These are phyloP conservation scores for Gentiana straminea DNA, from an alignment of 257 asterid genomes.

Conservation along the genomic window DNA sequence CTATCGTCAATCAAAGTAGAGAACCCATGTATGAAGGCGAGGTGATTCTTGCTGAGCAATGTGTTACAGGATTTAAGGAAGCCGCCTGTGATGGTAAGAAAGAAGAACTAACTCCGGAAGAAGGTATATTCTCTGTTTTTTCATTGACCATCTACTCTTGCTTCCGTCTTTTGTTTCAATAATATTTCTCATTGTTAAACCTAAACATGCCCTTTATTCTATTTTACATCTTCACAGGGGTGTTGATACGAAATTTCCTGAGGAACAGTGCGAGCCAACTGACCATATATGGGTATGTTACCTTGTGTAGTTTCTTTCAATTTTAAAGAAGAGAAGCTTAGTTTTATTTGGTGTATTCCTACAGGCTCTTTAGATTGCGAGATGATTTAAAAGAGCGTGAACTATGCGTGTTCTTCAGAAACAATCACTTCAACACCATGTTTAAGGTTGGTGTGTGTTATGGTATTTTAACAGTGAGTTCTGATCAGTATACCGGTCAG, in stretches of 20 bases:
- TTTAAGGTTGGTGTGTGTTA: conserved; percentile 57
- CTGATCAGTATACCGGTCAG: background rate
- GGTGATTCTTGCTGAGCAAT: conserved; percentile 76
- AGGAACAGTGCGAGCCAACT: conserved; percentile 91
- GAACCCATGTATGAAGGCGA: conserved; percentile 98
- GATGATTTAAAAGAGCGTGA: conserved; percentile 87
- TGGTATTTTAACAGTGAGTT: background rate
- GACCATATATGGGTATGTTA: conserved; percentile 73
- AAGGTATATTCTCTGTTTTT: conserved; percentile 34
- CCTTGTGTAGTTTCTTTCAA: conserved; percentile 10
- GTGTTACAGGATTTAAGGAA: conserved; percentile 24
- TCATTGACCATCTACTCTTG: background rate
- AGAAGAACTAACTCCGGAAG: conserved; percentile 37
- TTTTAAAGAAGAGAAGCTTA: conserved; percentile 8
- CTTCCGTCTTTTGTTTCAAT: conserved; percentile 1
- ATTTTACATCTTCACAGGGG: conserved; percentile 48
- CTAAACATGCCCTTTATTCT: conserved; percentile 8
- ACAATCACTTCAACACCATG: conserved; percentile 98
- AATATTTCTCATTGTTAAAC: too few relatives aligned
- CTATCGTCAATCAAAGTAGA: conserved; percentile 31
- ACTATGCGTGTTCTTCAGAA: conserved; percentile 89
- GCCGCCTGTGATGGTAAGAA: conserved; percentile 22
- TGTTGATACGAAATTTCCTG: conserved; percentile 52
- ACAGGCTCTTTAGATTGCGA: conserved; percentile 84
- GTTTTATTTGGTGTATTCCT: conserved; percentile 12